phyloP scores from a whole-genome alignment of 2,329 filamentous ascomycete species.

The Trichoderma brevicompactum region DNA sequence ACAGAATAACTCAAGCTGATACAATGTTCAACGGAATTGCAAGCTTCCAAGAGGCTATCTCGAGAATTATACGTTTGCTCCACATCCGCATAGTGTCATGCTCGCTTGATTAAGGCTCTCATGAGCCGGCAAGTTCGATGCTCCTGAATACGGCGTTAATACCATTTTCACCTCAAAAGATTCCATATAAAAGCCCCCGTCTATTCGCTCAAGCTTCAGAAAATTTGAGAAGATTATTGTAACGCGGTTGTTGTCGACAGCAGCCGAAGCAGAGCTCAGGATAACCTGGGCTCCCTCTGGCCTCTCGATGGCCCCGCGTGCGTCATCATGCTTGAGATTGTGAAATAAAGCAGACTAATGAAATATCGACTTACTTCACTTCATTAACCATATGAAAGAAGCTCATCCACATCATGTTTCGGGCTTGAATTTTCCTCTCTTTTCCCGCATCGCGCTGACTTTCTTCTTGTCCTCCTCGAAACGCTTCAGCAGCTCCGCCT shows the following conservation, averaged over 20 bases:
- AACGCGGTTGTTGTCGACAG: conserved; percentile 68
- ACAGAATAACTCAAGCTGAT: not conserved
- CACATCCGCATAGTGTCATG: not conserved
- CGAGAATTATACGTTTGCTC: not conserved
- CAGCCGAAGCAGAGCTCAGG: conserved; percentile 37
- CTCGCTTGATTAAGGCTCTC: not conserved
- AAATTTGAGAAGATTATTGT: conserved; percentile 67
- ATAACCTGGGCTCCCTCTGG: conserved; percentile 27
- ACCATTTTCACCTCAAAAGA: not conserved
- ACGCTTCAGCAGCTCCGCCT: conserved; percentile 67
- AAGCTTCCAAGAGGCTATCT: no score
- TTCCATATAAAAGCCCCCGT: not conserved
- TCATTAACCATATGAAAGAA: not conserved
- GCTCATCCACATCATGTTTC: conserved; percentile 45
- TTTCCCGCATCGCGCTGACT: conserved; percentile 71
- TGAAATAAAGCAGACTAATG: conserved; percentile 22
- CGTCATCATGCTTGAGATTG: conserved; percentile 50
- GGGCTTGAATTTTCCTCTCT: conserved; percentile 64
- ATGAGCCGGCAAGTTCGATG: not conserved
- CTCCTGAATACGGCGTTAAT: conserved; percentile 4
- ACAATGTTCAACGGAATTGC: not conserved
- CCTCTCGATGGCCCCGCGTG: conserved; percentile 56
- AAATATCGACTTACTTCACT: conserved; percentile 26
- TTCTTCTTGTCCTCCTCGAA: conserved; percentile 78
- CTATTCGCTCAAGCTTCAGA: conserved; percentile 50